These are phyloP conservation scores for Trichoderma koningiopsis DNA, from an alignment of 2,329 filamentous ascomycete species.

Conservation along the genomic window DNA sequence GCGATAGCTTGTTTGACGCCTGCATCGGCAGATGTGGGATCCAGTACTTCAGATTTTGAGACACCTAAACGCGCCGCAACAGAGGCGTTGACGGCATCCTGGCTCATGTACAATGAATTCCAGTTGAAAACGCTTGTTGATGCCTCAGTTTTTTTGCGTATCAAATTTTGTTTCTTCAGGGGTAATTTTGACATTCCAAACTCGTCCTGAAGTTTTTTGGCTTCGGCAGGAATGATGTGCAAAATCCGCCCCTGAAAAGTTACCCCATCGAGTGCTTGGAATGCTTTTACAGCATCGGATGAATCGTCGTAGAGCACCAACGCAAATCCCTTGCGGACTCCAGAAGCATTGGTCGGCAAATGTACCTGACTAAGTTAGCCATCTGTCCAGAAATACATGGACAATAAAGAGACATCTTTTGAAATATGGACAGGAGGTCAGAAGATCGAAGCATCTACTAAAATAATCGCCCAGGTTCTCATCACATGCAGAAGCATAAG, in stretches of 20 bases:
- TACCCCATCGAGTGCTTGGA: conserved; percentile 76
- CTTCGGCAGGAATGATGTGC: conserved; percentile 82
- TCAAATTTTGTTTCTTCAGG: conserved; percentile 89
- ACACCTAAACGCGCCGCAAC: conserved; percentile 85
- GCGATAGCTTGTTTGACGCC: conserved; percentile 96
- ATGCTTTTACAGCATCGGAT: conserved; percentile 75
- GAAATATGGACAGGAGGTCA: conserved; percentile 53
- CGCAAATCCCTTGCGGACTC: conserved; percentile 84
- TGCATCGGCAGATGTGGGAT: conserved; percentile 93
- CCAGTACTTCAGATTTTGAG: conserved; percentile 86
- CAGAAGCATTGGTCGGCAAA: conserved; percentile 72
- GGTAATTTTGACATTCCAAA: conserved; percentile 88
- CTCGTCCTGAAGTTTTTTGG: conserved; percentile 84
- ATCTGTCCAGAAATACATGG: conserved; percentile 28
- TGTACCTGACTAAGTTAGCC: conserved; percentile 68
- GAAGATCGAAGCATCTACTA: conserved; percentile 99
- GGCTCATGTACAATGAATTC: conserved; percentile 99
- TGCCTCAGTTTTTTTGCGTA: conserved; percentile 81
- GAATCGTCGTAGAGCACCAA: conserved; percentile 78
- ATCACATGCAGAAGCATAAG: conserved; percentile 94
- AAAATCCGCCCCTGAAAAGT: conserved; percentile 91
- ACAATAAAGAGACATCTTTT: conserved; percentile 19
- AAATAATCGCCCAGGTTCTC: conserved; percentile 93
- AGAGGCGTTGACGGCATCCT: conserved; percentile 90
- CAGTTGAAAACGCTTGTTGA: conserved; percentile 84